Conservation (phyloP, 805 yeast genomes). For the Saccharomycopsis capsularis region DNA sequence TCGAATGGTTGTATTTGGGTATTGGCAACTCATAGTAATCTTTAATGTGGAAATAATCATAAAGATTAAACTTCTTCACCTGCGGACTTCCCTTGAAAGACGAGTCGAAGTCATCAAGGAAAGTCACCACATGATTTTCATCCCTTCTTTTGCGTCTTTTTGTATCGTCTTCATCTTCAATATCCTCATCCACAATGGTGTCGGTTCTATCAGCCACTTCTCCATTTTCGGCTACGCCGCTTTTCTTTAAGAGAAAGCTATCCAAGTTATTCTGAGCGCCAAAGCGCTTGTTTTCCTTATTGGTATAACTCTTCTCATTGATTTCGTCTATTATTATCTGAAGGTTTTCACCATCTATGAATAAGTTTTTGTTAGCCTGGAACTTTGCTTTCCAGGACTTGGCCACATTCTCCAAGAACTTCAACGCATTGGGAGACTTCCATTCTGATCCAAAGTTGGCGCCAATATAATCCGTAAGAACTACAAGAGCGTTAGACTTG, state of each 20-base stretch:
- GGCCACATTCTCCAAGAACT: conserved; percentile 71
- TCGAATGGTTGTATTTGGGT: conserved; percentile 51
- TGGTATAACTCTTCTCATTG: conserved; percentile 28
- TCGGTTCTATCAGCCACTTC: conserved; percentile 22
- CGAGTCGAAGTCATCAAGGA: conserved; percentile 16
- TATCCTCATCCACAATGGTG: conserved; percentile 19
- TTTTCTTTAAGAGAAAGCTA: conserved; percentile 13
- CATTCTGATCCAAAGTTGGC: conserved; percentile 77
- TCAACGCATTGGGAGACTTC: conserved; percentile 60
- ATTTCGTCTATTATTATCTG: conserved; percentile 57
- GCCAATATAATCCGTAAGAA: conserved; percentile 71
- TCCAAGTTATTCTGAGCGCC: conserved; percentile 20
- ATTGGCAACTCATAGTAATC: conserved; percentile 59
- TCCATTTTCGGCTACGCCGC: neutral
- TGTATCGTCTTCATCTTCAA: conserved; percentile 23
- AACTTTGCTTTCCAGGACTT: conserved; percentile 55
- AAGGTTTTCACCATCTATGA: conserved; percentile 71
- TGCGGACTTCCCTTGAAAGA: no score
- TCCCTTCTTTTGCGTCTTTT: no score
- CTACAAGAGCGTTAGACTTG: conserved; percentile 73
- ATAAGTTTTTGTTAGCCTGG: conserved; percentile 79
- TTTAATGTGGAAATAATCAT: conserved; percentile 31
- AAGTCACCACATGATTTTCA: conserved; percentile 24
- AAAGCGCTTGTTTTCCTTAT: conserved; percentile 2
- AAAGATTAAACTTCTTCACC: conserved; percentile 18